Conservation (phyloP, 257 asterid species). For the Anisodus acutangulus region DNA sequence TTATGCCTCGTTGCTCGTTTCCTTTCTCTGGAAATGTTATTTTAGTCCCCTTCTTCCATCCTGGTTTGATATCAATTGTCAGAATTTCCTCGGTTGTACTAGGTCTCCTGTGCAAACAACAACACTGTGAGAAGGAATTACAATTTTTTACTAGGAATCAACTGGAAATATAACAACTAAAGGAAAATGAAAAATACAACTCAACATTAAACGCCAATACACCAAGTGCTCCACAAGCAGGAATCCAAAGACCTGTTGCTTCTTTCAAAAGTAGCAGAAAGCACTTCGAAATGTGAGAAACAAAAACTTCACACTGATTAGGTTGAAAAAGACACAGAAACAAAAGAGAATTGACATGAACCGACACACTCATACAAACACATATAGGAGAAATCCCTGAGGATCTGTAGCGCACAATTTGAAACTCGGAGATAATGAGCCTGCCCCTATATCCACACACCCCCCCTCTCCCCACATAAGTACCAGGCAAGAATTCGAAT, state of each 20-base stretch:
- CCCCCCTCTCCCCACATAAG: background rate
- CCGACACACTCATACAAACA: background rate
- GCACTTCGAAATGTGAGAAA: background rate
- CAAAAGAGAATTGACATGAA: slow-evolving; percentile 8
- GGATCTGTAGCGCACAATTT: background rate
- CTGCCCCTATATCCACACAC: background rate
- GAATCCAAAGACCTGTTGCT: slow-evolving; percentile 25
- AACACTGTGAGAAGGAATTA: background rate
- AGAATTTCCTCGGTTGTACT: slow-evolving; percentile 68
- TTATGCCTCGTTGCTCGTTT: slow-evolving; percentile 65
- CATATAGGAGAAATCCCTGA: background rate
- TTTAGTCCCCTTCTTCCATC: slow-evolving; percentile 97
- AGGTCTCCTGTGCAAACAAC: slow-evolving; percentile 60
- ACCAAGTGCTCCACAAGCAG: slow-evolving; percentile 6
- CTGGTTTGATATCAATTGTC: slow-evolving; percentile 81
- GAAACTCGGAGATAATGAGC: background rate
- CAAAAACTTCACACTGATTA: background rate
- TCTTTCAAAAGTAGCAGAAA: background rate
- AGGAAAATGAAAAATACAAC: slow-evolving; percentile 8
- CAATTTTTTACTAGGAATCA: background rate
- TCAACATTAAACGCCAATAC: background rate
- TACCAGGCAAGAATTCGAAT: background rate
- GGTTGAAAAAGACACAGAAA: background rate
- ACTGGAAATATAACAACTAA: background rate
- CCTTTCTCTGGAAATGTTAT: slow-evolving; percentile 95